Evolutionary conservation across 148 eudicot genomes (phyloP), one percentile per base, ranked within the genome.

Genomic region (Persicaria maculosa): DNA sequence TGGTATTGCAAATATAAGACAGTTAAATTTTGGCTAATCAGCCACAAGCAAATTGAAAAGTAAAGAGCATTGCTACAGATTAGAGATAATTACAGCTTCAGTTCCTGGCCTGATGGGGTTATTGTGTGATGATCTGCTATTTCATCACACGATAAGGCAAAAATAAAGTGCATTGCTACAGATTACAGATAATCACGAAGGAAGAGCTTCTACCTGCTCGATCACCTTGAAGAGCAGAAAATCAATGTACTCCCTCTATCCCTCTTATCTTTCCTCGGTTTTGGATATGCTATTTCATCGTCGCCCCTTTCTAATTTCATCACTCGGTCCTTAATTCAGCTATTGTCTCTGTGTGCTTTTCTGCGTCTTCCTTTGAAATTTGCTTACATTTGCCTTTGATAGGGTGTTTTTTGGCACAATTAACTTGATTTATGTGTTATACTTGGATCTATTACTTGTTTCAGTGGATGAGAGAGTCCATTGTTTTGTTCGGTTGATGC

Each of bases 151-250:
- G 36, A 31, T 31, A 31, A 31, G 1, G 36, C 36, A 31, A 31
- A 31, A 31, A 31, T 31, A 31, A 31, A 31, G 36, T 0, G 36
- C 36, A 31, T 1, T 31, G 36, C 36, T 31, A 31, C 31, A 25
- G 31, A 25, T 25, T 25, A 25, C 1, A 31, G 40, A 31, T 31
- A 31, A 31, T 31, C 40, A 84, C 91, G 0, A 91, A 86, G 20
- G 93, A 91, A 80, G 91, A 91, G 47, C 84, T 91, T 50, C 84
- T 91, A 46, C 93, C 93, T 36, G 86, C 86, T 47, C n/a, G n/a
- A n/a, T n/a, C 90, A 86, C 4, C 91, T 91, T 45, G 78, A 76
- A 22, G 44, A 76, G 74, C 67, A 76, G 67, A 76, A 69, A 54
- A 76, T 76, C 54, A 74, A 76, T 7, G 78, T 76, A 76, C 17